Evolutionary conservation across 495 filamentous ascomycete genomes (phyloP).

Genomic region (Neurospora sp.): DNA sequence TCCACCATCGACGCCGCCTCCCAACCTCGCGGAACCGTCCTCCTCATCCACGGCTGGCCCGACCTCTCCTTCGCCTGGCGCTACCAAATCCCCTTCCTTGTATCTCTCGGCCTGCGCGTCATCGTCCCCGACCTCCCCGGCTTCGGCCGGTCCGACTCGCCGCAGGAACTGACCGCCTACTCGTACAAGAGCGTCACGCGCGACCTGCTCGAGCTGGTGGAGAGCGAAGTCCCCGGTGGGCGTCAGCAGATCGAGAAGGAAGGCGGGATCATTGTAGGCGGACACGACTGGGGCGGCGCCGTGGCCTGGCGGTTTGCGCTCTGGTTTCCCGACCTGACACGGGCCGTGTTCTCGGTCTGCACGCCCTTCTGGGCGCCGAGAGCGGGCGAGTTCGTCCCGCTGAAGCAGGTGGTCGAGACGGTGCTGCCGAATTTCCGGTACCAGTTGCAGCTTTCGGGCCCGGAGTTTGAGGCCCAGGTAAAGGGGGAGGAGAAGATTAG

Average conservation of each 20-base stretch:
- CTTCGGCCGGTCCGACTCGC: constrained; percentile 58
- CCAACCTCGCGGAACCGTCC: constrained; percentile 46
- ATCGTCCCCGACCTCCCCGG: constrained; percentile 43
- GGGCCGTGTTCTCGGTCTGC: constrained; percentile 66
- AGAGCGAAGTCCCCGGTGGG: constrained; percentile 42
- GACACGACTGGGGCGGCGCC: constrained; percentile 73
- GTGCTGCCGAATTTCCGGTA: constrained; percentile 65
- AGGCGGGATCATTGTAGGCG: constrained; percentile 50
- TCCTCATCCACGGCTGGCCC: constrained; percentile 49
- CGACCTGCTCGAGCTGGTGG: constrained; percentile 40
- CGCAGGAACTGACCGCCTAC: constrained; percentile 42
- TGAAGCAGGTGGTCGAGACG: constrained; percentile 46
- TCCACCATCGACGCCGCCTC: constrained; percentile 4
- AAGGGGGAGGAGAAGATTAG: constrained; percentile 45
- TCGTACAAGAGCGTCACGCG: constrained; percentile 53
- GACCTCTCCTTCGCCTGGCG: constrained; percentile 71
- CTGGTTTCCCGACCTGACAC: constrained; percentile 61
- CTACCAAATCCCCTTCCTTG: constrained; percentile 65
- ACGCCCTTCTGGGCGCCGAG: constrained; percentile 56
- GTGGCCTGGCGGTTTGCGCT: constrained; percentile 53
- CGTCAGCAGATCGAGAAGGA: constrained; percentile 43
- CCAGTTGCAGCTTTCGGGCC: constrained; percentile 65
- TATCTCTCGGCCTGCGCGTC: constrained; percentile 51
- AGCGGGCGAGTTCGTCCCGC: constrained; percentile 27
- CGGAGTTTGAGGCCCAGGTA: constrained; percentile 52